Evolutionary conservation across 805 yeast species (phyloP).

Genomic region (Suhomyces pyralidae): DNA sequence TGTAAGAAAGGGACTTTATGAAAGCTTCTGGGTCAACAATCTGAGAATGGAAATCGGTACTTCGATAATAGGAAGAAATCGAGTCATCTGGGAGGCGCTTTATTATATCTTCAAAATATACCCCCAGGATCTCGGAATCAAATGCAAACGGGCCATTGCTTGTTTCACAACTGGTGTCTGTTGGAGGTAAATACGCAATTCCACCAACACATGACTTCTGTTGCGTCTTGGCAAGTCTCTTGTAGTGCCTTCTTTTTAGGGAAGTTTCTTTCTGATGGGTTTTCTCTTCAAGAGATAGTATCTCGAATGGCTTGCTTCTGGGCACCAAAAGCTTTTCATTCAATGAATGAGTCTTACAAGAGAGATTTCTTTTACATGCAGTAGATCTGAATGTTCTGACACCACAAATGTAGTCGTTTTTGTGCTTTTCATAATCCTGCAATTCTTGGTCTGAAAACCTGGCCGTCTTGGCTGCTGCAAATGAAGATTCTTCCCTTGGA

Average conservation of each 20-base stretch:
- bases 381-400: neutral
- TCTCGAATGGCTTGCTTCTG: neutral
- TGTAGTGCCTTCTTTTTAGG: neutral
- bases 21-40: neutral
- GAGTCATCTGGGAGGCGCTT: neutral
- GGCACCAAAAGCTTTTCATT: neutral
- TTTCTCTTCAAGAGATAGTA: neutral
- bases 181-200: neutral
- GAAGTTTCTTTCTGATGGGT: neutral
- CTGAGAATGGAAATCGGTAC: neutral
- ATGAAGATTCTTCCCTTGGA: neutral
- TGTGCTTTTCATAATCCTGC: neutral
- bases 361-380: neutral
- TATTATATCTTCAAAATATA: neutral
- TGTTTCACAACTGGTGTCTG: neutral
- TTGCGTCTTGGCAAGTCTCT: neutral
- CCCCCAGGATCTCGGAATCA: neutral
- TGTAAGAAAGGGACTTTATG: neutral
- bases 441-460: neutral
- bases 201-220: neutral
- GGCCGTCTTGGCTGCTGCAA: neutral
- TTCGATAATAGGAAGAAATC: neutral
- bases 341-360: slow-evolving; percentile 1
- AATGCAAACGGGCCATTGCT: neutral
- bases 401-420: slow-evolving; percentile 4